These are phyloP conservation scores for Boletus rufocinnamomeus DNA, from an alignment of 768 basidiomycete species.

Conservation along the genomic window DNA sequence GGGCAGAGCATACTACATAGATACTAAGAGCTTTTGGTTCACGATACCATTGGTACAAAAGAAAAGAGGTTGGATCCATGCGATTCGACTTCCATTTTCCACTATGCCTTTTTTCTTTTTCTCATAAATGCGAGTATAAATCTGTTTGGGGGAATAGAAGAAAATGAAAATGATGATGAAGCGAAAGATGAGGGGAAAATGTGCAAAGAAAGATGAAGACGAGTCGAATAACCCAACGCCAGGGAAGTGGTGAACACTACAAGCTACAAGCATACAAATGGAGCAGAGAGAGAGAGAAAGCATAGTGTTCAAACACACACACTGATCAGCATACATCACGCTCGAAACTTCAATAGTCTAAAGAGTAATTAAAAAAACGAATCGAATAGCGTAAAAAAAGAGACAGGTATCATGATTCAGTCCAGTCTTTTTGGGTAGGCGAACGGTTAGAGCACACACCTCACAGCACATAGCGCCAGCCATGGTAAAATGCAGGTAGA, in stretches of 20 bases:
- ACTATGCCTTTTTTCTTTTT: constrained; percentile 10
- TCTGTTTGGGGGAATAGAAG: background rate
- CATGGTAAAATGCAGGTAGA: constrained; percentile 13
- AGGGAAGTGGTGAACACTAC: constrained; percentile 17
- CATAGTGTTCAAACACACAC: constrained; percentile 26
- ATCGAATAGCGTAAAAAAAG: constrained; percentile 15
- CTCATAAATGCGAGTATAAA: constrained; percentile 22
- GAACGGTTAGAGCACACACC: constrained; percentile 22
- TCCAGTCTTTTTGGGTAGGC: constrained; percentile 17
- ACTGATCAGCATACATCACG: constrained; percentile 31
- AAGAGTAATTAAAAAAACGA: constrained; percentile 5
- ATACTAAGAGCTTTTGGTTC: constrained; percentile 5
- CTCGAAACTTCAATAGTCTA: constrained; percentile 19
- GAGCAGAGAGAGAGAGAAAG: constrained; percentile 14
- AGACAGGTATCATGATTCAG: constrained; percentile 21
- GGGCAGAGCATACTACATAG: background rate
- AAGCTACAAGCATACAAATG: constrained; percentile 34
- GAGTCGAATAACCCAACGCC: constrained; percentile 3
- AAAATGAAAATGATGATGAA: constrained; percentile 10
- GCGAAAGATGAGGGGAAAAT: constrained; percentile 1
- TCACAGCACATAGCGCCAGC: constrained; percentile 21
- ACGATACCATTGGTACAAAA: constrained; percentile 11
- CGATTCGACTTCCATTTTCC: constrained; percentile 23
- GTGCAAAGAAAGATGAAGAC: constrained; percentile 10
- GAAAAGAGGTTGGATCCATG: constrained; percentile 5